A percentile compares a stretch with the other conserved stretches of the same genome.
Conservation (phyloP, 441 rosid species). For the Populus hybrid region DNA sequence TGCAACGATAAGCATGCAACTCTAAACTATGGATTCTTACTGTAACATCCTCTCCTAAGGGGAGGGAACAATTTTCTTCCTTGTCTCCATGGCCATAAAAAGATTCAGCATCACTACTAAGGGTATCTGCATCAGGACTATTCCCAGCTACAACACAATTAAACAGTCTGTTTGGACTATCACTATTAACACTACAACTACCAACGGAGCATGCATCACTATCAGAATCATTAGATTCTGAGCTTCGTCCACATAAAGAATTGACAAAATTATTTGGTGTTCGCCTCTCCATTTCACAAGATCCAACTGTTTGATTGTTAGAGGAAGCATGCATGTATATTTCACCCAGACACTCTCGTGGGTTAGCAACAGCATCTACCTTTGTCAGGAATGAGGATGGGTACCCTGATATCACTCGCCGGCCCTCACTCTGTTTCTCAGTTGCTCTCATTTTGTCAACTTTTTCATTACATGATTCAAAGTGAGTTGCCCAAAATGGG, state of each 20-base stretch:
- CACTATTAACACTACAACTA: slow-evolving; percentile 62
- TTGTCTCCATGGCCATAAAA: slow-evolving; percentile 30
- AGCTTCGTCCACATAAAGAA: slow-evolving; percentile 29
- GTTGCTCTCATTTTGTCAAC: slow-evolving; percentile 34
- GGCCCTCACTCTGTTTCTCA: slow-evolving; percentile 30
- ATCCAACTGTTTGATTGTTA: slow-evolving; percentile 14
- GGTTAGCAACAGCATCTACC: slow-evolving; percentile 34
- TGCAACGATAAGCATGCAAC: slow-evolving; percentile 54
- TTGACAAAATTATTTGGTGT: slow-evolving; percentile 30
- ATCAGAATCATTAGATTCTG: slow-evolving; percentile 40
- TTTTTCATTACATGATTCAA: slow-evolving; percentile 31
- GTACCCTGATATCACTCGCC: slow-evolving; percentile 22
- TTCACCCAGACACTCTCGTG: slow-evolving; percentile 30
- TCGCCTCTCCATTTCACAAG: slow-evolving; percentile 36
- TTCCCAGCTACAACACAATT: slow-evolving; percentile 24
- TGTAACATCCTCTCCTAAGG: slow-evolving; percentile 32
- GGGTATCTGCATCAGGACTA: slow-evolving; percentile 33
- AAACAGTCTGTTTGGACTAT: slow-evolving; percentile 28
- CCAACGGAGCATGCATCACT: slow-evolving; percentile 60
- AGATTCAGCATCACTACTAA: slow-evolving; percentile 66
- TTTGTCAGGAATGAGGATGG: slow-evolving; percentile 21
- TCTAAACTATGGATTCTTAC: slow-evolving; percentile 57
- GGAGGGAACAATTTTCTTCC: slow-evolving; percentile 20
- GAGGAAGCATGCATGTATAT: slow-evolving; percentile 27
- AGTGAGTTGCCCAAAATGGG: slow-evolving; percentile 20